Evolutionary conservation across 2,329 filamentous ascomycete genomes (phyloP).

Genomic region (Ophiostoma montium): DNA sequence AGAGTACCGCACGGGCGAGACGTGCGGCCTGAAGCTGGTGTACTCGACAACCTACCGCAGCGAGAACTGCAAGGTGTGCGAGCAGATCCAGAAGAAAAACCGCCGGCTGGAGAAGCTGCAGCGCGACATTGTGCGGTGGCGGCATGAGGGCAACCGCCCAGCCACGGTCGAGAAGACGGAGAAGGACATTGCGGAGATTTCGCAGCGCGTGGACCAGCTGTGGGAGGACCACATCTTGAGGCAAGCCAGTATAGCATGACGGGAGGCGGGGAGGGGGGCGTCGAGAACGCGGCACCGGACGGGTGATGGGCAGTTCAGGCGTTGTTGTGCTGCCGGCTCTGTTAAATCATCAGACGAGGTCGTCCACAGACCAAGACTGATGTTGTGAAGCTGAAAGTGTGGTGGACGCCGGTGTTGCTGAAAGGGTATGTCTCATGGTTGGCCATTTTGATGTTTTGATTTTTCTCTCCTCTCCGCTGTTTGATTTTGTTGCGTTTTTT

Average conservation of each 20-base stretch:
- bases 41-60: constrained; percentile 52
- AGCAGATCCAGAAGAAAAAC: constrained; percentile 76
- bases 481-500: no score
- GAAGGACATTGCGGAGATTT: constrained; percentile 52
- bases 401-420: no score
- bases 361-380: no score
- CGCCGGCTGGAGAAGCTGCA: constrained; percentile 61
- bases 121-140: constrained; percentile 65
- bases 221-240: constrained; percentile 20
- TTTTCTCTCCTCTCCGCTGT: no score
- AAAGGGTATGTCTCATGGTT: no score
- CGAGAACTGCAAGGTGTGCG: constrained; percentile 69
- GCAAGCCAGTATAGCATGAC: constrained; percentile 26
- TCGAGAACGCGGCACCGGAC: background rate
- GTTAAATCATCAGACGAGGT: no score
- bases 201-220: constrained; percentile 42
- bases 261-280: background rate
- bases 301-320: no score
- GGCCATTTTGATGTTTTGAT: no score
- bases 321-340: no score
- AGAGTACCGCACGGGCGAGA: constrained; percentile 92
- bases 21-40: constrained; percentile 85
- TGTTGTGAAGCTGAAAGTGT: no score
- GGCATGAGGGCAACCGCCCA: constrained; percentile 55
- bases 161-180: constrained; percentile 61